Percentiles rank a stretch among this genome's conserved stretches.
Evolutionary conservation across 163 green algal species (phyloP).

Genomic region (Chloroidium sp.): DNA sequence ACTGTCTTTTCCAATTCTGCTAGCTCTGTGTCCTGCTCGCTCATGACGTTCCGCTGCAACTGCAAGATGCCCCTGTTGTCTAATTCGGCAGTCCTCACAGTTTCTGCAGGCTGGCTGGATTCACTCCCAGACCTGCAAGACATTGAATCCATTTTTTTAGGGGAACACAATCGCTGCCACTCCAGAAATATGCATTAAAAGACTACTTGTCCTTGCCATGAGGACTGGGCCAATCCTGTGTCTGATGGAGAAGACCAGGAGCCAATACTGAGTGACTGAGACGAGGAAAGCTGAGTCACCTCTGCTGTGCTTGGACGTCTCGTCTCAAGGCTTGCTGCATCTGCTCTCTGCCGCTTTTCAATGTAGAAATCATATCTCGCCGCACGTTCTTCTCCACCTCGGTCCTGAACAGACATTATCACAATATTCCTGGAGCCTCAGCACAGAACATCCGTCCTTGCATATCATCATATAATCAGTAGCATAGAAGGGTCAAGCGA

Average conservation of each 20-base stretch:
- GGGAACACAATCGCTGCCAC: background rate
- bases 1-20: constrained; percentile 69
- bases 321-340: constrained; percentile 68
- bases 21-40: constrained; percentile 69
- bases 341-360: constrained; percentile 57
- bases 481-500: too few species aligned
- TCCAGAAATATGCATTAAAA: background rate
- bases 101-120: constrained; percentile 47
- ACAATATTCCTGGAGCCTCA: background rate
- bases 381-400: constrained; percentile 77
- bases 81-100: constrained; percentile 65
- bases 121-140: constrained; percentile 32
- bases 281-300: background rate
- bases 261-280: too few species aligned
- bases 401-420: constrained; percentile 35
- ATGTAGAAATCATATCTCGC: constrained; percentile 60
- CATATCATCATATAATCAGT: background rate
- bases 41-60: constrained; percentile 73
- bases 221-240: background rate
- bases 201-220: too few species aligned
- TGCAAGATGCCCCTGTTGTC: constrained; percentile 57
- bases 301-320: constrained; percentile 10
- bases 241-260: background rate
- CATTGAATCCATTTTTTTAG: background rate
- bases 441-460: too few species aligned